Percentiles rank a stretch among this genome's conserved stretches.
These are phyloP conservation scores for Bidens hawaiensis DNA, from an alignment of 140 eudicot species.

Conservation along the genomic window DNA sequence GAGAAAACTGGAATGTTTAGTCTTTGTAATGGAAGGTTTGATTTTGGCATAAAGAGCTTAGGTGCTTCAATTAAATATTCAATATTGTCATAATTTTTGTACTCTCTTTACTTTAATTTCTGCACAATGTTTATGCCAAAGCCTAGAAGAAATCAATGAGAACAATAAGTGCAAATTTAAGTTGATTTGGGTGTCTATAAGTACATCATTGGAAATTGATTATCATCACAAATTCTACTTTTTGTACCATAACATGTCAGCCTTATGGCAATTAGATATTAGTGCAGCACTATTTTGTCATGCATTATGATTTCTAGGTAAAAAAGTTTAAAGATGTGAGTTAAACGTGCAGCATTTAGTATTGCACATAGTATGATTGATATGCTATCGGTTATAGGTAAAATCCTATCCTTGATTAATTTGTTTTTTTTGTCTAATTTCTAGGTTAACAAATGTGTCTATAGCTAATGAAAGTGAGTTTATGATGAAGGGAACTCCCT, in stretches of 20 bases:
- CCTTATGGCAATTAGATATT: neutral
- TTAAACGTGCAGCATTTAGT: neutral
- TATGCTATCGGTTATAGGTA: neutral
- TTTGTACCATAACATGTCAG: neutral
- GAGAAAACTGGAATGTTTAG: neutral
- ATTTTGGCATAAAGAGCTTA: neutral
- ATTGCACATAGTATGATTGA: neutral
- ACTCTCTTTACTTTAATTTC: neutral
- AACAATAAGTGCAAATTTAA: neutral
- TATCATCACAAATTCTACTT: neutral
- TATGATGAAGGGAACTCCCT: conserved; percentile 67
- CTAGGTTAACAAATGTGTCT: neutral
- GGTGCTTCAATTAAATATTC: neutral
- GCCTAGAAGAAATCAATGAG: neutral
- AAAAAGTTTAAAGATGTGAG: too few relatives aligned
- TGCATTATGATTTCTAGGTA: too few relatives aligned
- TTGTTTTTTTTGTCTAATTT: neutral
- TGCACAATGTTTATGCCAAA: neutral
- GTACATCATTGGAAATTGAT: neutral
- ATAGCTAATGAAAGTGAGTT: neutral
- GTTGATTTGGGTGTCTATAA: neutral
- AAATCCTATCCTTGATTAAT: too few relatives aligned
- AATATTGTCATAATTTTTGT: neutral
- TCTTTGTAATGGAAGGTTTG: neutral
- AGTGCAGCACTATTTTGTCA: too few relatives aligned